These are phyloP conservation scores for Lipomyces anomalus DNA, from an alignment of 805 yeast species.

Conservation along the genomic window DNA sequence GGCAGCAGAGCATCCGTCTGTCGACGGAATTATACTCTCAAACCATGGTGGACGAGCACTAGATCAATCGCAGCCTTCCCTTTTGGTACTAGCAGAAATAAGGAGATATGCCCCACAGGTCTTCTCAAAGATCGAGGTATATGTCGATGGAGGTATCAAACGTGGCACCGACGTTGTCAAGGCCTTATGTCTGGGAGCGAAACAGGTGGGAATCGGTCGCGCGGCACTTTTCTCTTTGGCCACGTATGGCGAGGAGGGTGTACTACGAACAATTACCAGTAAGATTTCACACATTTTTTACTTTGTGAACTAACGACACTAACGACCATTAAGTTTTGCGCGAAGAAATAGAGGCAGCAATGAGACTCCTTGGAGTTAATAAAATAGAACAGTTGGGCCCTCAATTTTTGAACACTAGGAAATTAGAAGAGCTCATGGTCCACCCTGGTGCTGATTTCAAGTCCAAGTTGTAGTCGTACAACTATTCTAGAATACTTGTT, in stretches of 20 bases:
- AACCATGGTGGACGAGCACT: conserved; percentile 71
- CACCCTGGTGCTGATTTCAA: not conserved
- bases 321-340: conserved; percentile 37
- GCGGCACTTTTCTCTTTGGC: conserved; percentile 61
- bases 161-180: conserved; percentile 62
- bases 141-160: conserved; percentile 61
- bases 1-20: conserved; percentile 15
- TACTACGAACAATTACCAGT: conserved; percentile 47
- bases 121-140: conserved; percentile 46
- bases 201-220: conserved; percentile 58
- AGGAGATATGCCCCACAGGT: conserved; percentile 36
- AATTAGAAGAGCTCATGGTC: conserved; percentile 17
- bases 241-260: conserved; percentile 65
- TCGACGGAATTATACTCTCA: conserved; percentile 53
- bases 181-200: conserved; percentile 63
- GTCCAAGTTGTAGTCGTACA: not conserved
- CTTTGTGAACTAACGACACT: not conserved
- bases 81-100: conserved; percentile 56
- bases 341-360: conserved; percentile 56
- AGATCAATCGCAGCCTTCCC: conserved; percentile 56
- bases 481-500: too few species aligned
- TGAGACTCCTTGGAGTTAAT: conserved; percentile 61
- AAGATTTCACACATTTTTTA: not conserved
- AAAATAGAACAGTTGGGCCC: conserved; percentile 42
- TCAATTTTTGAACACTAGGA: conserved; percentile 24